phyloP scores from a whole-genome alignment of 2,329 filamentous ascomycete genomes.

The Fusarium sp. region DNA sequence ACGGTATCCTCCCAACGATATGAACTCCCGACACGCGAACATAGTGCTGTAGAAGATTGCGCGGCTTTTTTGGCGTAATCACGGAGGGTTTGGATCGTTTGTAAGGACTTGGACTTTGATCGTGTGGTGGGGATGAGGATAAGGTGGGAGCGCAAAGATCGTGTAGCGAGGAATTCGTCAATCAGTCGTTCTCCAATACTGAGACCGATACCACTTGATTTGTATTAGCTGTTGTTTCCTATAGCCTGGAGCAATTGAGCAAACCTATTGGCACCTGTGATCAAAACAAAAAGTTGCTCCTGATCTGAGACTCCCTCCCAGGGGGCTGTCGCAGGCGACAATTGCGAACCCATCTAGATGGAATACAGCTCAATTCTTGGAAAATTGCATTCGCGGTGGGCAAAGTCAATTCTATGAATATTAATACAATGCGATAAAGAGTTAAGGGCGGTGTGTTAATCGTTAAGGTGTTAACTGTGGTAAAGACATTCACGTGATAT shows the following conservation, averaged over 20 bases:
- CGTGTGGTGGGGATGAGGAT: slow-evolving; percentile 87
- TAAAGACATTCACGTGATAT: slow-evolving; percentile 17
- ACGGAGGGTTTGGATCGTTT: slow-evolving; percentile 73
- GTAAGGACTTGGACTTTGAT: slow-evolving; percentile 74
- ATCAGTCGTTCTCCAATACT: slow-evolving; percentile 85
- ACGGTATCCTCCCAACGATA: slow-evolving; percentile 53
- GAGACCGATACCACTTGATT: slow-evolving; percentile 81
- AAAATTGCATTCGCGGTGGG: neutral
- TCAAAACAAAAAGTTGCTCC: slow-evolving; percentile 70
- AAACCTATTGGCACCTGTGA: slow-evolving; percentile 90
- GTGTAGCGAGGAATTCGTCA: slow-evolving; percentile 83
- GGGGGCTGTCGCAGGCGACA: slow-evolving; percentile 37
- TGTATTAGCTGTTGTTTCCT: slow-evolving; percentile 6
- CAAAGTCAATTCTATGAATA: neutral
- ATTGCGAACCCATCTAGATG: slow-evolving; percentile 35
- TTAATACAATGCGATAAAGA: neutral
- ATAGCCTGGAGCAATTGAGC: neutral
- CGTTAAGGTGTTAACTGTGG: neutral
- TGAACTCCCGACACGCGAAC: slow-evolving; percentile 48
- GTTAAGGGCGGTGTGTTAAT: slow-evolving; percentile 12
- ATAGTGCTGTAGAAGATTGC: slow-evolving; percentile 50
- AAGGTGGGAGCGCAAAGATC: slow-evolving; percentile 73
- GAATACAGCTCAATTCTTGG: neutral
- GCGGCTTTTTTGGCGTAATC: slow-evolving; percentile 62
- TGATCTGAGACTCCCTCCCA: slow-evolving; percentile 50